Evolutionary conservation across 2,329 filamentous ascomycete species (phyloP).

Genomic region (Colletotrichum abscissum): DNA sequence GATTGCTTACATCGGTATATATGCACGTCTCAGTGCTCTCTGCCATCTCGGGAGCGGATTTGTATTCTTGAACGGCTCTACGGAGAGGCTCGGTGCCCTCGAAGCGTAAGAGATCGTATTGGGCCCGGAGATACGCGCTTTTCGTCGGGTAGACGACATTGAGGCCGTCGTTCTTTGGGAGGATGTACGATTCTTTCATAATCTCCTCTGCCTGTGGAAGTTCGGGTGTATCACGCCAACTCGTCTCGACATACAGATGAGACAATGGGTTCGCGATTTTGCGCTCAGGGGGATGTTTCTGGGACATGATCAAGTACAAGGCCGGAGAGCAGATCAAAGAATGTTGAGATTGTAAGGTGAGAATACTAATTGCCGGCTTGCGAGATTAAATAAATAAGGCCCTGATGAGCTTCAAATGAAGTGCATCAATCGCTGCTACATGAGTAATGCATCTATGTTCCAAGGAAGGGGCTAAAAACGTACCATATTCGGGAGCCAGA

Average conservation of each 20-base stretch:
- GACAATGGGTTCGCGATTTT: no score
- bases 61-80: slow-evolving; percentile 70
- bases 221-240: slow-evolving; percentile 54
- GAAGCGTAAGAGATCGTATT: slow-evolving; percentile 81
- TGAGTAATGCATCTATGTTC: background rate
- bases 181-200: slow-evolving; percentile 44
- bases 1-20: slow-evolving; percentile 72
- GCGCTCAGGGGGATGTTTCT: background rate
- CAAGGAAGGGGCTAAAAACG: background rate
- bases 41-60: slow-evolving; percentile 59
- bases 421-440: background rate
- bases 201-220: slow-evolving; percentile 67
- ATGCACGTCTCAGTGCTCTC: slow-evolving; percentile 71
- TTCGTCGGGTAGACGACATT: slow-evolving; percentile 68
- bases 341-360: background rate
- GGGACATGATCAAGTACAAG: background rate
- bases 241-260: background rate
- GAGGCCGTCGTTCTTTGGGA: slow-evolving; percentile 64
- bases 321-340: background rate
- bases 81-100: slow-evolving; percentile 79
- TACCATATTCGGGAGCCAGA: no score
- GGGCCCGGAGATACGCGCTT: slow-evolving; percentile 75
- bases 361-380: background rate
- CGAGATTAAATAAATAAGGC: background rate
- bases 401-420: background rate